Conservation (phyloP, 306 rosid species). For the Hippophae rhamnoides region DNA sequence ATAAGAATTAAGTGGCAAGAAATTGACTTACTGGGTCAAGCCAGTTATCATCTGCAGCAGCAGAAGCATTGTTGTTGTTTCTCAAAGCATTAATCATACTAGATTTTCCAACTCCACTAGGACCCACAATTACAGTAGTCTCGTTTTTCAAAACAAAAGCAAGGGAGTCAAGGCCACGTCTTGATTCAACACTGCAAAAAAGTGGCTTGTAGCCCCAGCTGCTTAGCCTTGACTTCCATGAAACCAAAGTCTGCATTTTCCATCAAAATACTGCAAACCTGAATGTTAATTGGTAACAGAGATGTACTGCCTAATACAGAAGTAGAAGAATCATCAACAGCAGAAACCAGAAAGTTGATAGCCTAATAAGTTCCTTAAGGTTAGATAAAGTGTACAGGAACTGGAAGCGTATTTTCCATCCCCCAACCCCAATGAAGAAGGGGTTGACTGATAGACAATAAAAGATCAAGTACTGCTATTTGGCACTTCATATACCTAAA, state of each 20-base stretch:
- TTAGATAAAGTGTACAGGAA: not conserved
- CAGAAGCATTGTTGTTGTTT: slow-evolving; percentile 30
- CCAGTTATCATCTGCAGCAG: slow-evolving; percentile 52
- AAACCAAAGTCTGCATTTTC: slow-evolving; percentile 38
- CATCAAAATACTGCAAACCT: slow-evolving; percentile 9
- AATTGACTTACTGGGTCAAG: slow-evolving; percentile 58
- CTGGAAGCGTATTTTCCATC: not conserved
- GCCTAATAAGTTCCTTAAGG: not conserved
- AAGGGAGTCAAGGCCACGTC: slow-evolving; percentile 57
- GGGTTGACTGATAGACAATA: no score
- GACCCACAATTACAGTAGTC: slow-evolving; percentile 81
- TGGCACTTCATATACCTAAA: no score
- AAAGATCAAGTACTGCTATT: no score
- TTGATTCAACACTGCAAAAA: slow-evolving; percentile 76
- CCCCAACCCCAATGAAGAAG: no score
- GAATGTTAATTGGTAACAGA: slow-evolving; percentile 4
- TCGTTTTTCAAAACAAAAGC: slow-evolving; percentile 67
- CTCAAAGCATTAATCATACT: slow-evolving; percentile 87
- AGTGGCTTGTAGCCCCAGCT: slow-evolving; percentile 83
- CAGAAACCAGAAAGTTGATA: not conserved
- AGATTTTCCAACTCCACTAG: slow-evolving; percentile 96
- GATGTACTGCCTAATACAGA: not conserved
- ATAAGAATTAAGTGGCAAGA: not conserved
- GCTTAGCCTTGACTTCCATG: slow-evolving; percentile 64
- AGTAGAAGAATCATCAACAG: slow-evolving; percentile 1